Evolutionary conservation across 2,329 filamentous ascomycete genomes (phyloP).

Genomic region (Cordyceps farinosa): DNA sequence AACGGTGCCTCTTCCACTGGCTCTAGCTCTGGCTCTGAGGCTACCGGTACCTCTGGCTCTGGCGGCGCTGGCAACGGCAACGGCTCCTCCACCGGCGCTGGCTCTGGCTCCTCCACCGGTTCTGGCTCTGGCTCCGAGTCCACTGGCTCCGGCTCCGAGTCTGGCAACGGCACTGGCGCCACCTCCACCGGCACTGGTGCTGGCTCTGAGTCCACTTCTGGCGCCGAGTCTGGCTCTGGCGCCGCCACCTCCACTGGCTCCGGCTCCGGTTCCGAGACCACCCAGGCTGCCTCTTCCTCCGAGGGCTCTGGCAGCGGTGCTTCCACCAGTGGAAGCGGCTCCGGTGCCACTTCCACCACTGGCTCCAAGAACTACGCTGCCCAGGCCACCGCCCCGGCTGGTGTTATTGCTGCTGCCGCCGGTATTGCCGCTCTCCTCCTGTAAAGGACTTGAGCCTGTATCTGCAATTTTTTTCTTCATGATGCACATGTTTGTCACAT

Average conservation of each 20-base stretch:
- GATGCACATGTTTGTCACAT: slow-evolving; percentile 41
- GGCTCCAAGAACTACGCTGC: slow-evolving; percentile 16
- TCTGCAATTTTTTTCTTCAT: slow-evolving; percentile 23
- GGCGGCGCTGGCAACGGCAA: slow-evolving; percentile 23
- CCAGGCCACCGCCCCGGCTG: slow-evolving; percentile 42
- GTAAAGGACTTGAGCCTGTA: slow-evolving; percentile 30
- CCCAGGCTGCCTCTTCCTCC: slow-evolving; percentile 16
- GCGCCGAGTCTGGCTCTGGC: slow-evolving; percentile 23
- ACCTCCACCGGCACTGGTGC: slow-evolving; percentile 19
- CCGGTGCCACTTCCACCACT: slow-evolving; percentile 24
- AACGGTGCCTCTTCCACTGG: slow-evolving; percentile 18
- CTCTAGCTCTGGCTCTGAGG: not conserved
- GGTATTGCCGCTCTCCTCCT: slow-evolving; percentile 48
- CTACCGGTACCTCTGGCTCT: slow-evolving; percentile 22
- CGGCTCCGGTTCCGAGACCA: slow-evolving; percentile 19
- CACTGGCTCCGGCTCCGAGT: slow-evolving; percentile 19
- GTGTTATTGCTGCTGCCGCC: slow-evolving; percentile 47
- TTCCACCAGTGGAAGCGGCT: slow-evolving; percentile 18
- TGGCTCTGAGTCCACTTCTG: slow-evolving; percentile 16
- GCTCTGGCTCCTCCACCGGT: slow-evolving; percentile 20
- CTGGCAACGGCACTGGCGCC: slow-evolving; percentile 10
- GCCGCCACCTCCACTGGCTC: slow-evolving; percentile 21
- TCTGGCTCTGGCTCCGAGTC: slow-evolving; percentile 23
- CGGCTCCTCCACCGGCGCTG: slow-evolving; percentile 20
- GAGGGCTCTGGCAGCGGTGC: slow-evolving; percentile 19